A percentile compares a stretch with the other conserved stretches of the same genome.
phyloP scores from a whole-genome alignment of 768 basidiomycete species.

The Boletus huronensis region DNA sequence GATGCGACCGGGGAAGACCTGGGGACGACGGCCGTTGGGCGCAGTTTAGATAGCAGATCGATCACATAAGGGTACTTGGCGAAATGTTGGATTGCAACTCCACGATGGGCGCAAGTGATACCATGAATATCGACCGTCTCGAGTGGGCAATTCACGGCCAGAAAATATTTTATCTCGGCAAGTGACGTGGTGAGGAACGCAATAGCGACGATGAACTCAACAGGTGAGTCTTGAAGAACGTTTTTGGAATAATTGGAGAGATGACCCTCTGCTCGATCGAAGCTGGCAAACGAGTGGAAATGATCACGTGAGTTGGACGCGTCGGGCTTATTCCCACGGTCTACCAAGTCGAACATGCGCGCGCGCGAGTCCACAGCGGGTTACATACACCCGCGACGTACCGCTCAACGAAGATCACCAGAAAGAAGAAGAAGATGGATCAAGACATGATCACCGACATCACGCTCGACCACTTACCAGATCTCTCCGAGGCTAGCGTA shows the following conservation, averaged over 20 bases:
- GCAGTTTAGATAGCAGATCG: constrained; percentile 4
- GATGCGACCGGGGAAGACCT: not conserved
- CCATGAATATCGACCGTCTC: not conserved
- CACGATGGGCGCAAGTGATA: constrained; percentile 6
- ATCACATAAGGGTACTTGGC: constrained; percentile 16
- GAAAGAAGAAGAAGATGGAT: not conserved
- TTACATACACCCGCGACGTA: not conserved
- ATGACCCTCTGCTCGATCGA: not conserved
- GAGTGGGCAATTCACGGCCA: not conserved
- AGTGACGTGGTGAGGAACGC: not conserved
- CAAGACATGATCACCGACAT: constrained; percentile 35
- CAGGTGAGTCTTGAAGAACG: not conserved
- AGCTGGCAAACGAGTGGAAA: not conserved
- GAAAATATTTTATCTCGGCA: not conserved
- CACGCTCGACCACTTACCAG: constrained; percentile 53
- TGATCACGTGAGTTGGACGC: constrained; percentile 30
- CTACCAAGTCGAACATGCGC: constrained; percentile 5
- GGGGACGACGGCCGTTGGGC: not conserved
- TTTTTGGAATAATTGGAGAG: not conserved
- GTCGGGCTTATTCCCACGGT: constrained; percentile 26
- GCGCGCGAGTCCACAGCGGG: not conserved
- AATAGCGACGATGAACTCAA: not conserved
- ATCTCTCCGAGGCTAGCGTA: constrained; percentile 41
- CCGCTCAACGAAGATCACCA: not conserved
- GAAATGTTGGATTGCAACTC: constrained; percentile 8